Percentiles rank a stretch among this genome's conserved stretches.
Evolutionary conservation across 257 asterid genomes (phyloP).

Genomic region (Cordia subcordata): DNA sequence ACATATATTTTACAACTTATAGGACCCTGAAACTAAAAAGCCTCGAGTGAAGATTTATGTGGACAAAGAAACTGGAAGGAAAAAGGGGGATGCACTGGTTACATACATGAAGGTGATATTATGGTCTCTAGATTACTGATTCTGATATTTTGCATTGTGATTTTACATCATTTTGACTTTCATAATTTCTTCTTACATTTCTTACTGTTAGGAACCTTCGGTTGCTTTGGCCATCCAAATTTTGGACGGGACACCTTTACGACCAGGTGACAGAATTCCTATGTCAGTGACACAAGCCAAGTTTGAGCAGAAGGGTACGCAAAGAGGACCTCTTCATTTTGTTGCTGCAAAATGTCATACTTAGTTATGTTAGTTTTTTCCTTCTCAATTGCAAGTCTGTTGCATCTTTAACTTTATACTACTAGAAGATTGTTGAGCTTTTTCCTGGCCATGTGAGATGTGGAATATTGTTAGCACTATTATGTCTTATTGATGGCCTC

Average conservation of each 20-base stretch:
- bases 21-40: slow-evolving; percentile 97
- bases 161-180: not conserved
- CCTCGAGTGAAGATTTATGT: slow-evolving; percentile 89
- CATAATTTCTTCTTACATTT: slow-evolving; percentile 4
- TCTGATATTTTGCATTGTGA: slow-evolving; percentile 1
- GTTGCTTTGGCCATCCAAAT: slow-evolving; percentile 79
- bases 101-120: slow-evolving; percentile 77
- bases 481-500: slow-evolving; percentile 9
- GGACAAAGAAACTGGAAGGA: slow-evolving; percentile 78
- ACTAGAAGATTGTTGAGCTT: not conserved
- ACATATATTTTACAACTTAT: slow-evolving; percentile 15
- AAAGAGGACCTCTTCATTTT: slow-evolving; percentile 8
- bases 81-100: slow-evolving; percentile 94
- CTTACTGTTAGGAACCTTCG: slow-evolving; percentile 75
- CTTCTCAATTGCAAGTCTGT: not conserved
- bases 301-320: slow-evolving; percentile 89
- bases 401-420: no score
- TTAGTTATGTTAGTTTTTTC: slow-evolving; percentile 2
- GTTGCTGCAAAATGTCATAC: slow-evolving; percentile 8
- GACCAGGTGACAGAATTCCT: slow-evolving; percentile 65
- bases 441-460: not conserved
- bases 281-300: slow-evolving; percentile 83
- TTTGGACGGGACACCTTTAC: slow-evolving; percentile 80
- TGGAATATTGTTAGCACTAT: not conserved
- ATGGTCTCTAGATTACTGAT: slow-evolving; percentile 12